Evolutionary conservation across 345 rosid species (phyloP), one percentile per base, ranked within the genome.

Genomic region (Crucihimalaya himalaica): DNA sequence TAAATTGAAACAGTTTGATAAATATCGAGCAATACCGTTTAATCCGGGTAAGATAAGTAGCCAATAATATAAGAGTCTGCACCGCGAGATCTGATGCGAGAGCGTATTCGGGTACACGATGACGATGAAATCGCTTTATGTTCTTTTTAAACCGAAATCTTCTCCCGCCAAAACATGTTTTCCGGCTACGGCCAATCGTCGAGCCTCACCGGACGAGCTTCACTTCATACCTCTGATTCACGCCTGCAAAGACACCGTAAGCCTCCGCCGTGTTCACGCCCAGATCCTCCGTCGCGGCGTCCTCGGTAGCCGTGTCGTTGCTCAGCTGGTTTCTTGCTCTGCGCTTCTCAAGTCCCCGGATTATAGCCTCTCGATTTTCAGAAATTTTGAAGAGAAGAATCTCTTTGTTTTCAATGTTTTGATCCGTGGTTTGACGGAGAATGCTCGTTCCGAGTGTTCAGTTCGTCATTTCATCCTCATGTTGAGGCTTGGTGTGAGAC

Each of bases 181-280:
- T 4, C 73, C 57, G 59, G 27, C 74, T 20, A 39, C 57, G 59
- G 27, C 74, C 25, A 39, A 31, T 52, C 71, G n/a, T 66, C 46
- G 5, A 18, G 37, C 47, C 67, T 70, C 68, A 40, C 75, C 66
- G 23, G 58, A 19, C 12, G 85, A 83, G 71, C 40, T 79, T 75
- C 81, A 79, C 37, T 71, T 83, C 76, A 59, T 81, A 35, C 78
- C 84, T 65, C 85, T 87, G 46, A 78, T 83, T 53, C 87, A 84
- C 66, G 46, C 77, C 14, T 75, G 86, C 29, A 76, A 79, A 65
- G 70, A 83, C 55, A 68, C 47, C 62, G 70, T 48, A 25, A 63
- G 78, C 34, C 87, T 89, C 80, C 81, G 79, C 67, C 86, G 80
- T 77, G 83, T 85, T 63, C 86, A 85, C 64, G 84, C 88, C 45